Evolutionary conservation across 108 stramenopile species (phyloP).

Genomic region (Hondaea fermentalgiana): DNA sequence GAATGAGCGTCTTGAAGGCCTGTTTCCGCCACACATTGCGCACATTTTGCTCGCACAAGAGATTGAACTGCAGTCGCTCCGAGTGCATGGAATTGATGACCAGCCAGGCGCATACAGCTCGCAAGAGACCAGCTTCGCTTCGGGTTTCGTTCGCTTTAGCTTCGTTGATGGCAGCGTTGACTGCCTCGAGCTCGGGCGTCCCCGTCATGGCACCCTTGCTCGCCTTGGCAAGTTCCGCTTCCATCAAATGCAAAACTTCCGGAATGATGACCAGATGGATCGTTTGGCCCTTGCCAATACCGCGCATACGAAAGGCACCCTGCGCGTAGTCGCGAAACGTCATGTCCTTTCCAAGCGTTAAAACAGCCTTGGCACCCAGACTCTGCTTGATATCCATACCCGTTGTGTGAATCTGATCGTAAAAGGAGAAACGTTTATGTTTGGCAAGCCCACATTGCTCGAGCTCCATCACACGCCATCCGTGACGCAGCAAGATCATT

Average conservation of each 20-base stretch:
- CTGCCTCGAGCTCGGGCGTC: background rate
- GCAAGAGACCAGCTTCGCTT: slow-evolving; percentile 39
- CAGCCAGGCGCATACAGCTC: slow-evolving; percentile 91
- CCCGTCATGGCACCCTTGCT: background rate
- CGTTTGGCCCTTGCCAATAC: slow-evolving; percentile 25
- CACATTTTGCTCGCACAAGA: slow-evolving; percentile 85
- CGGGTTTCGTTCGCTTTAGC: background rate
- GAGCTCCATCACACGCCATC: slow-evolving; percentile 22
- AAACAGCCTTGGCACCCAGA: slow-evolving; percentile 14
- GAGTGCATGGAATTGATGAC: slow-evolving; percentile 92
- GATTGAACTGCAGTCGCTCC: slow-evolving; percentile 92
- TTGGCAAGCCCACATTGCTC: slow-evolving; percentile 27
- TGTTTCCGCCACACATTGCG: slow-evolving; percentile 87
- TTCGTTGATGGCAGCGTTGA: background rate
- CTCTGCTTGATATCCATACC: slow-evolving; percentile 36
- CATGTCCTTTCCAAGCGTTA: slow-evolving; percentile 33
- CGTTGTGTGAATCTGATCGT: slow-evolving; percentile 55
- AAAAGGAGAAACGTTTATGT: slow-evolving; percentile 51
- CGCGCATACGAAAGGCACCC: slow-evolving; percentile 28
- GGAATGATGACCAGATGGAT: background rate
- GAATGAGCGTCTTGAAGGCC: slow-evolving; percentile 64
- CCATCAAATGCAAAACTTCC: background rate
- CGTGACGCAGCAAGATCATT: slow-evolving; percentile 6
- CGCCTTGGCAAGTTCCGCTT: background rate
- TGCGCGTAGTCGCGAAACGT: slow-evolving; percentile 31